Percentiles rank a stretch among this genome's conserved stretches.
Evolutionary conservation across 306 rosid genomes (phyloP).

Genomic region (Cicer cuneatum): DNA sequence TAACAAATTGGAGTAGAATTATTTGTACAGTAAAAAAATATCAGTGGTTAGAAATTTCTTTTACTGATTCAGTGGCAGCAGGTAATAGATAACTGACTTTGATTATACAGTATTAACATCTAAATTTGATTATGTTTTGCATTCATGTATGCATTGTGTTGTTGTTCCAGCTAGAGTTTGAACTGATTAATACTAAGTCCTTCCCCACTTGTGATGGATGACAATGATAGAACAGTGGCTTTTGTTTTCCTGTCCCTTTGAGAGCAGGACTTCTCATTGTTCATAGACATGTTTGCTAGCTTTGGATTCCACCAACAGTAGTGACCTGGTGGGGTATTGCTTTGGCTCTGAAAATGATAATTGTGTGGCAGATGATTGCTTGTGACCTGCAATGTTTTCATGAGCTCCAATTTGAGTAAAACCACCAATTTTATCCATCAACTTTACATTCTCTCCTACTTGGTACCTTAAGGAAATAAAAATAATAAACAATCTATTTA

Average conservation of each 20-base stretch:
- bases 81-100: conserved; percentile 22
- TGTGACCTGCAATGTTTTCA: conserved; percentile 28
- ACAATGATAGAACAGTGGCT: conserved; percentile 47
- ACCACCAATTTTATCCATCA: not conserved
- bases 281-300: conserved; percentile 44
- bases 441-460: no score
- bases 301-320: conserved; percentile 44
- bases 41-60: conserved; percentile 45
- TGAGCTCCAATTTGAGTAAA: not conserved
- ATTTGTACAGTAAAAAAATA: conserved; percentile 63
- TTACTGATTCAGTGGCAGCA: conserved; percentile 28
- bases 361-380: conserved; percentile 23
- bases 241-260: conserved; percentile 46
- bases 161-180: conserved; percentile 48
- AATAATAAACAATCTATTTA: no score
- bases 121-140: conserved; percentile 28
- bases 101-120: not conserved
- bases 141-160: conserved; percentile 41
- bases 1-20: conserved; percentile 53
- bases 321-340: conserved; percentile 38
- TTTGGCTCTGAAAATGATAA: conserved; percentile 28
- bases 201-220: conserved; percentile 46
- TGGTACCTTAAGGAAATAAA: no score
- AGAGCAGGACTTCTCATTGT: conserved; percentile 41
- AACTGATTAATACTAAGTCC: conserved; percentile 40